Conservation (phyloP, 179 eudicot genomes). For the Spergularia azorica region DNA sequence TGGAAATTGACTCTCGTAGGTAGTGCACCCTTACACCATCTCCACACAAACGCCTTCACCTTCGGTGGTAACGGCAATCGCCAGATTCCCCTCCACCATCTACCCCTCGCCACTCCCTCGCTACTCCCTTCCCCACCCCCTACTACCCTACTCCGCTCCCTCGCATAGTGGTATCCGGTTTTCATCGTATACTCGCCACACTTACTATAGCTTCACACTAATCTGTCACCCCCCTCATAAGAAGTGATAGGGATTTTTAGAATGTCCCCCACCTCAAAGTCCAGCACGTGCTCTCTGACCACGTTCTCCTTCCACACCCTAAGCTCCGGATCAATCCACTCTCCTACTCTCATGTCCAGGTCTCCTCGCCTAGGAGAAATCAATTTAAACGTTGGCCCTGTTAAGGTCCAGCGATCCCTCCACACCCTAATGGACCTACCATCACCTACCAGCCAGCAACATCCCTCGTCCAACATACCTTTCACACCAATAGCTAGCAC, state of each 20-base stretch:
- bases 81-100: neutral
- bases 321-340: too few relatives aligned
- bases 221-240: neutral
- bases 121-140: neutral
- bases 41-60: neutral
- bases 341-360: too few relatives aligned
- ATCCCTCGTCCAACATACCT: neutral
- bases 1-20: neutral
- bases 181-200: neutral
- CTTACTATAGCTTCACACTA: neutral
- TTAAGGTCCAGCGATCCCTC: neutral
- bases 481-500: neutral
- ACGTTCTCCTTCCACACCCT: neutral
- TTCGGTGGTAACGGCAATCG: neutral
- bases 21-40: neutral
- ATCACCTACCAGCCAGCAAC: neutral
- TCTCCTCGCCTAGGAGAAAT: neutral
- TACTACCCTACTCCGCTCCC: neutral
- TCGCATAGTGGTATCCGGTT: neutral
- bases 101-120: neutral
- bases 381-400: neutral
- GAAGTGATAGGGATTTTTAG: neutral
- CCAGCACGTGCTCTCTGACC: neutral
- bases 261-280: neutral
- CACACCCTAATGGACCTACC: neutral